Conservation (phyloP, 805 yeast genomes). For the Lachancea dasiensis region DNA sequence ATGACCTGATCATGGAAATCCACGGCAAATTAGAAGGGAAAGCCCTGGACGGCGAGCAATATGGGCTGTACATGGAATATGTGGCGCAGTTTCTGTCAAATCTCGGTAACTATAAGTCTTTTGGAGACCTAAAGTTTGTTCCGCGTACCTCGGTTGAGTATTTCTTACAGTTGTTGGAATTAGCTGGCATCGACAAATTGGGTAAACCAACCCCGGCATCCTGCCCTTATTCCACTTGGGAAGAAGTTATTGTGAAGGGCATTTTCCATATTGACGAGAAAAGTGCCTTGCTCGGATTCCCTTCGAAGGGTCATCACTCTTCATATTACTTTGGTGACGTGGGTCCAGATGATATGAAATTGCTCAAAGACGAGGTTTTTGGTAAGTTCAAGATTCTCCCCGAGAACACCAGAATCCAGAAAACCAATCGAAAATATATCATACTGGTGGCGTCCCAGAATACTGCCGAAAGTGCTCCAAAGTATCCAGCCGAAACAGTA, state of each 20-base stretch:
- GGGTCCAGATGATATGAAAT: slow-evolving; percentile 56
- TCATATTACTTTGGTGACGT: slow-evolving; percentile 60
- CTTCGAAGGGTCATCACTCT: slow-evolving; percentile 68
- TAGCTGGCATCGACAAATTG: slow-evolving; percentile 35
- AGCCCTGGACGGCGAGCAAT: slow-evolving; percentile 36
- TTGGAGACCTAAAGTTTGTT: slow-evolving; percentile 82
- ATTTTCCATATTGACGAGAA: slow-evolving; percentile 47
- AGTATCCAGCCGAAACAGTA: slow-evolving; percentile 46
- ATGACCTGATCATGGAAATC: slow-evolving; percentile 57
- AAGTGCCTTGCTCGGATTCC: slow-evolving; percentile 63
- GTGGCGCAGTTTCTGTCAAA: slow-evolving; percentile 71
- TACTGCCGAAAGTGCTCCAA: slow-evolving; percentile 39
- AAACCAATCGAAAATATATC: slow-evolving; percentile 44
- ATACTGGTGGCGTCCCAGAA: slow-evolving; percentile 65
- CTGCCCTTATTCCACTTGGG: slow-evolving; percentile 16
- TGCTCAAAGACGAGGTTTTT: slow-evolving; percentile 44
- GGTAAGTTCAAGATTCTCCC: slow-evolving; percentile 44
- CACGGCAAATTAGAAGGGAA: slow-evolving; percentile 49
- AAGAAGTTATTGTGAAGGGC: slow-evolving; percentile 38
- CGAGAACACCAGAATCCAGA: slow-evolving; percentile 66
- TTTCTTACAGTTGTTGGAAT: slow-evolving; percentile 35
- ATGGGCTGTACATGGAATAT: slow-evolving; percentile 52
- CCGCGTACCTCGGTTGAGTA: slow-evolving; percentile 50
- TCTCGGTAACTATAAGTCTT: slow-evolving; percentile 76
- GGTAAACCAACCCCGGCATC: slow-evolving; percentile 30